Evolutionary conservation across 2,329 filamentous ascomycete species (phyloP).

Genomic region (Ploettnerulaceae sp.): DNA sequence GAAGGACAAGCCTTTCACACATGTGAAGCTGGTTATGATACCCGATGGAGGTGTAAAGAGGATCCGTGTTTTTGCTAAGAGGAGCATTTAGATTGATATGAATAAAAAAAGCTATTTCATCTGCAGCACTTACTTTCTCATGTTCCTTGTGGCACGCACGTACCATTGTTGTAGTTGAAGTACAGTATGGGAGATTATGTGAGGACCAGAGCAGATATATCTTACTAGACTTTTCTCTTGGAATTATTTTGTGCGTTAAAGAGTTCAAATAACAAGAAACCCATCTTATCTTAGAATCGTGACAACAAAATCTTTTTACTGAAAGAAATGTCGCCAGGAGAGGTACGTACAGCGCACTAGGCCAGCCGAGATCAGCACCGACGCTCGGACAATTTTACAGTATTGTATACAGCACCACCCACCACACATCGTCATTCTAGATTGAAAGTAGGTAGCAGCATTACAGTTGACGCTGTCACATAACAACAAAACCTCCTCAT

Average conservation of each 20-base stretch:
- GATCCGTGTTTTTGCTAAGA: slow-evolving; percentile 68
- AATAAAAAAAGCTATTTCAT: neutral
- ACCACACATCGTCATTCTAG: neutral
- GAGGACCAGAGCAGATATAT: no score
- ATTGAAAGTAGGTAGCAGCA: slow-evolving; percentile 1
- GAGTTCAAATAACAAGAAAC: no score
- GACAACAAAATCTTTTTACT: no score
- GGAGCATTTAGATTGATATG: slow-evolving; percentile 30
- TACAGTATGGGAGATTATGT: no score
- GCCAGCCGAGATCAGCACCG: no score
- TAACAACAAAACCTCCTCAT: neutral
- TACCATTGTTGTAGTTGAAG: no score
- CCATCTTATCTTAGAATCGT: no score
- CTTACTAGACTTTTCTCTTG: no score
- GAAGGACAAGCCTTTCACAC: slow-evolving; percentile 61
- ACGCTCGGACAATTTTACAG: no score
- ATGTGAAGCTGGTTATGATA: slow-evolving; percentile 80
- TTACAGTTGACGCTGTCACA: neutral
- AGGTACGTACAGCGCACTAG: no score
- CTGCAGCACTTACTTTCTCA: neutral
- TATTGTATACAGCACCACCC: neutral
- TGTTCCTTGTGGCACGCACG: neutral
- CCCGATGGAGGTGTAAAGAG: slow-evolving; percentile 92
- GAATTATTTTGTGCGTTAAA: no score
- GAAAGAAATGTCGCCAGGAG: no score